phyloP scores from a whole-genome alignment of 2,329 filamentous ascomycete species.

The Colletotrichum noveboracense region DNA sequence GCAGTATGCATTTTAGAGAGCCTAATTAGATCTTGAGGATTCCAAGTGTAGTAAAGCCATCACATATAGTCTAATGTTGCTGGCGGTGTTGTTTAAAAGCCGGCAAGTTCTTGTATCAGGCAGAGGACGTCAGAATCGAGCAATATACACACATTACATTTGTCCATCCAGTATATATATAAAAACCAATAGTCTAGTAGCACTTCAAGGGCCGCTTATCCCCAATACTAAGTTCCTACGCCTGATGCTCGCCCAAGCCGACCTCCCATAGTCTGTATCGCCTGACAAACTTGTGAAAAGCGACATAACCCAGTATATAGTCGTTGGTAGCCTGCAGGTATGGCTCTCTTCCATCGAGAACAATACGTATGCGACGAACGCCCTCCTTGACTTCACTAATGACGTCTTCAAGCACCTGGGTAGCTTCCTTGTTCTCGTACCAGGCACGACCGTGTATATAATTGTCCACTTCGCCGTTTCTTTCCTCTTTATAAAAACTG shows the following conservation, averaged over 20 bases:
- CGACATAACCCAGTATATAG: not conserved
- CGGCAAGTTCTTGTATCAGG: too few relatives aligned
- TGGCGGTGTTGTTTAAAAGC: too few relatives aligned
- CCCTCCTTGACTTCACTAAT: not conserved
- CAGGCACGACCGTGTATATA: not conserved
- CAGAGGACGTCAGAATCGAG: too few relatives aligned
- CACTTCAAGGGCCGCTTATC: accelerated
- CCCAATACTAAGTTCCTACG: not conserved
- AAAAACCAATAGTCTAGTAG: not conserved
- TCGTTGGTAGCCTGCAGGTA: not conserved
- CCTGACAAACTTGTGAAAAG: not conserved
- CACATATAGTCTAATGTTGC: too few relatives aligned
- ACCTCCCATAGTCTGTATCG: not conserved
- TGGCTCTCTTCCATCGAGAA: not conserved
- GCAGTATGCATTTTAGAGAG: too few relatives aligned
- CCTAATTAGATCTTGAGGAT: too few relatives aligned
- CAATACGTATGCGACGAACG: not conserved
- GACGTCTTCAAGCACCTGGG: not conserved
- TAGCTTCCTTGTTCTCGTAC: not conserved
- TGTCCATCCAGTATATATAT: too few relatives aligned
- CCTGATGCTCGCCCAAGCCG: not conserved
- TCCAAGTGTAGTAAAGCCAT: too few relatives aligned
- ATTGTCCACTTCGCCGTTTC: not conserved
- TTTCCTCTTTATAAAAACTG: not conserved
- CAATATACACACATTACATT: too few relatives aligned